Percentiles rank a stretch among this genome's conserved stretches.
These are phyloP conservation scores for Mesembryanthemum crystallinum DNA, from an alignment of 148 eudicot genomes.

Conservation along the genomic window DNA sequence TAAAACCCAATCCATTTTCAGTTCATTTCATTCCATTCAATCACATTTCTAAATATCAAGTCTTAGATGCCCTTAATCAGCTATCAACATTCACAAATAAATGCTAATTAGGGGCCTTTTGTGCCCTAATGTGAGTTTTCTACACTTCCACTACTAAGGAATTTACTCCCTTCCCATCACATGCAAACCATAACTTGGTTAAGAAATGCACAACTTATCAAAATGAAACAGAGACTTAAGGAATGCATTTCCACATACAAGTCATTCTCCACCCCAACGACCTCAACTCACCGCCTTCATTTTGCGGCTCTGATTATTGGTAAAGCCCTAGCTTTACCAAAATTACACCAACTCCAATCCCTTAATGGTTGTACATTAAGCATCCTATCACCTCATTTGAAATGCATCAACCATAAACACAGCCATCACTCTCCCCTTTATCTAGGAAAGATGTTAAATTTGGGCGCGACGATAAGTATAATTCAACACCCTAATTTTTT, in stretches of 20 bases:
- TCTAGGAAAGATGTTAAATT: too few relatives aligned
- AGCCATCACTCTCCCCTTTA: too few relatives aligned
- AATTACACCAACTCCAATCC: not conserved
- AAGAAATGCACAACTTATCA: not conserved
- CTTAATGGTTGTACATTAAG: too few relatives aligned
- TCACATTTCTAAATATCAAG: not conserved
- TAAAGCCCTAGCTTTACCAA: not conserved
- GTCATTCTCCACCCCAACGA: not conserved
- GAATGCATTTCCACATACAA: not conserved
- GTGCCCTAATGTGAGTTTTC: not conserved
- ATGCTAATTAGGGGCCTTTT: too few relatives aligned
- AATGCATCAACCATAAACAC: too few relatives aligned
- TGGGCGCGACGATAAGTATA: too few relatives aligned
- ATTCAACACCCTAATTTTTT: too few relatives aligned
- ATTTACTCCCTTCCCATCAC: not conserved
- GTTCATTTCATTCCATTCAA: not conserved
- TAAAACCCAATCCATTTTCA: not conserved
- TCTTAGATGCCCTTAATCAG: too few relatives aligned
- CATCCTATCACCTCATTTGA: too few relatives aligned
- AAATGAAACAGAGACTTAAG: not conserved
- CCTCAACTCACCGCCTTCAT: not conserved
- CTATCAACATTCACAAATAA: too few relatives aligned
- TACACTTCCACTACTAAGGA: not conserved
- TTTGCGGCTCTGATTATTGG: not conserved
- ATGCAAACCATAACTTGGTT: not conserved